Evolutionary conservation across 2,329 filamentous ascomycete genomes (phyloP).

Genomic region (Dactylellina sp.): DNA sequence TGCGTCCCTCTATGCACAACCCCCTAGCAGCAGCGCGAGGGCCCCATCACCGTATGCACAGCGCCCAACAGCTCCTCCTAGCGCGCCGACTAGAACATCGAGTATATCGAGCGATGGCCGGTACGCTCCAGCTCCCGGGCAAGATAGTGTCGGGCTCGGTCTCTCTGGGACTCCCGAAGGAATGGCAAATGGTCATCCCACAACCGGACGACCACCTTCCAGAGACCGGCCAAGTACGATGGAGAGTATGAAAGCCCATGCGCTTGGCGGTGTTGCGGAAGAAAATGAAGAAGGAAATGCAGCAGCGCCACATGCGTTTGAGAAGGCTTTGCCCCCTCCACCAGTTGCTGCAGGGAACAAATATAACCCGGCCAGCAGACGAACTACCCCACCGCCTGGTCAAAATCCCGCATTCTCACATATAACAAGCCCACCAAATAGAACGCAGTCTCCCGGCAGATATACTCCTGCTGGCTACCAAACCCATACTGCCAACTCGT

Average conservation of each 20-base stretch:
- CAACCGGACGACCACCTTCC: conserved; percentile 40
- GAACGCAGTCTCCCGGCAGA: conserved; percentile 71
- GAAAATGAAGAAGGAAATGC: conserved; percentile 50
- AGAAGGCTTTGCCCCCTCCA: conserved; percentile 34
- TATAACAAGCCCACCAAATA: conserved; percentile 63
- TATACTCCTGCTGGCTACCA: conserved; percentile 67
- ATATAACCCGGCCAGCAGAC: conserved; percentile 57
- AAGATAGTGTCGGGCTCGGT: conserved; percentile 32
- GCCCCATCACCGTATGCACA: conserved; percentile 48
- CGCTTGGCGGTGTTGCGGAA: conserved; percentile 44
- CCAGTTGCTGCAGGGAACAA: conserved; percentile 27
- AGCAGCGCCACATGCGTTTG: conserved; percentile 16
- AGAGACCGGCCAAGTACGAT: conserved; percentile 45
- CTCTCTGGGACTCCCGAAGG: conserved; percentile 21
- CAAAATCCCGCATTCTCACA: conserved; percentile 68
- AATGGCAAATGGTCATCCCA: conserved; percentile 22
- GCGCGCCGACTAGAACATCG: conserved; percentile 30
- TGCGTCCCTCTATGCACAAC: conserved; percentile 17
- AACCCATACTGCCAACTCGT: conserved; percentile 61
- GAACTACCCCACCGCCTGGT: conserved; percentile 62
- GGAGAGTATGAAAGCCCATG: conserved; percentile 53
- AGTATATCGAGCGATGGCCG: conserved; percentile 33
- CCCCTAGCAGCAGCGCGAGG: conserved; percentile 13
- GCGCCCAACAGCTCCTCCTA: conserved; percentile 23
- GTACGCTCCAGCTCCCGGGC: conserved; percentile 23